A percentile compares a stretch with the other conserved stretches of the same genome.
These are phyloP conservation scores for Saccharomyces hybrid DNA, from an alignment of 1,139 yeast species.

Conservation along the genomic window DNA sequence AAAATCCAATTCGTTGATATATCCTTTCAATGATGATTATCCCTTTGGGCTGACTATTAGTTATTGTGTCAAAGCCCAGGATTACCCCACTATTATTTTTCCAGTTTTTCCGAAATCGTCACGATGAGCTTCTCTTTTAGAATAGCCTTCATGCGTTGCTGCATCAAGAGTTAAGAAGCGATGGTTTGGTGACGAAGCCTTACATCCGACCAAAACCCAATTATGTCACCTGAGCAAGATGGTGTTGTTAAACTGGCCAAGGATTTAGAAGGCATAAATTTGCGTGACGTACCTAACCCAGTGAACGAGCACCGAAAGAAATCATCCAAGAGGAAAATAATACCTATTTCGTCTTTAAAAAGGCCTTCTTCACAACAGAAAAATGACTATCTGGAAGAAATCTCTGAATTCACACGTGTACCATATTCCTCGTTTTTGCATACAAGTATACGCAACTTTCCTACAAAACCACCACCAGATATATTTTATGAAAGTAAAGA, in stretches of 20 bases:
- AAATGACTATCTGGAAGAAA: neutral
- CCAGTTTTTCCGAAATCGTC: neutral
- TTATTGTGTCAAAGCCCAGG: neutral
- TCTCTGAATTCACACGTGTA: neutral
- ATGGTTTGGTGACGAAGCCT: neutral
- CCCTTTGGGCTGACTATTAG: neutral
- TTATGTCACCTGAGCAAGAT: neutral
- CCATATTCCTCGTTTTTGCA: neutral
- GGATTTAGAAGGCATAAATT: neutral
- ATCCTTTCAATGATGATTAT: neutral
- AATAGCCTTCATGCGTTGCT: neutral
- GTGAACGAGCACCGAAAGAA: neutral
- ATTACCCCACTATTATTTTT: neutral
- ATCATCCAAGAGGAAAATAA: neutral
- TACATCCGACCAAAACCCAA: neutral
- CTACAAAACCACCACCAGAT: neutral
- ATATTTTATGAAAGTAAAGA: constrained; percentile 6
- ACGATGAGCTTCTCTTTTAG: neutral
- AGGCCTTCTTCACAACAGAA: neutral
- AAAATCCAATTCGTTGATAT: neutral
- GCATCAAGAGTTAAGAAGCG: neutral
- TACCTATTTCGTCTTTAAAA: neutral
- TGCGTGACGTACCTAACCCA: neutral
- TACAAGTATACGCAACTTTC: constrained; percentile 4
- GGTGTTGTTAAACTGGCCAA: neutral